Base-by-base conservation (phyloP, 306 rosid species). In the Cucurbita argyrosperma region DNA sequence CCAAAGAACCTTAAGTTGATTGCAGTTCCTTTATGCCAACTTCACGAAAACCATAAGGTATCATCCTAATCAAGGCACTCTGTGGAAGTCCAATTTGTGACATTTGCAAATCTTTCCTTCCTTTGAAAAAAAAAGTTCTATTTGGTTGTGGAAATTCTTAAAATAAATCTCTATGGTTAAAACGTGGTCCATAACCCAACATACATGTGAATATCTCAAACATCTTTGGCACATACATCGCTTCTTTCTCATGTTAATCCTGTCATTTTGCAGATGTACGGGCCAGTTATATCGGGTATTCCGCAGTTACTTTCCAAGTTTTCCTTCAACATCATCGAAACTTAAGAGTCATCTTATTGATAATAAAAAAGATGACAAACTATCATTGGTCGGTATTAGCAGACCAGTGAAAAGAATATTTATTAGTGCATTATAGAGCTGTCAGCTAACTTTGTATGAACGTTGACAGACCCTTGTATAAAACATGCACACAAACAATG, bases 1-100 rank as follows among this genome's bases (percentile, higher is more conserved):
- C 98, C 98, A 0, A 89, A 85, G 77, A 84, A 89, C 77, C 79
- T 84, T 65, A 93, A 83, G 78, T 76, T 93, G 87, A 89, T 93
- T 0, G 96, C 97, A 6, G 92, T 90, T 35, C 98, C 98, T 0
- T 57, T 90, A 82, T 88, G 97, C 77, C 97, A 90, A 85, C 46
- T 93, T 78, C 88, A 81, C 65, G 89, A 89, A 75, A 93, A 87
- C 63, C 83, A 79, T 18, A 84, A 84, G 97, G 98, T 93, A 81
- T 42, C 18, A 81, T 42, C 18, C 37, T 66, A 19, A 66, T 21
- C 72, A 19, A 66, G 39, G 2, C 55, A 26, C 46, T 50, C 50
- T 9, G 14, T 50, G 58, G 46, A 70, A 15, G 39, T 50, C 7
- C 9, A 69, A 50, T 50, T 4, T 53, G 23, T 69, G 26, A 26